Conservation (phyloP, 768 basidiomycete species). For the Calocera viscosa region DNA sequence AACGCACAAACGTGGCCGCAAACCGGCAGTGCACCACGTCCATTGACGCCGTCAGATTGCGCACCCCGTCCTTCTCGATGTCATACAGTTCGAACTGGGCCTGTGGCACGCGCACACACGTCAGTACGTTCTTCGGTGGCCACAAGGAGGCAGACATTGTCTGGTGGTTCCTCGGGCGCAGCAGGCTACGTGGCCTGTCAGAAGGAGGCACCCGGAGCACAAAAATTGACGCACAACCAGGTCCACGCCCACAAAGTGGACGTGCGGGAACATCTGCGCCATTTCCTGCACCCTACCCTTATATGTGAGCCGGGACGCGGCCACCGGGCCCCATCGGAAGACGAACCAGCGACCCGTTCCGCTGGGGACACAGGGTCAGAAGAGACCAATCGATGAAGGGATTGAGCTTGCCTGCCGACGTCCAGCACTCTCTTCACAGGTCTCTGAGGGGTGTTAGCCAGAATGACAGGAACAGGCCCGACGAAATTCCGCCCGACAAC, state of each 20-base stretch:
- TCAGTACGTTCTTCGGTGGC: not conserved
- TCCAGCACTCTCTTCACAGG: conserved; percentile 1
- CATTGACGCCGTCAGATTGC: not conserved
- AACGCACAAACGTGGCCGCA: not conserved
- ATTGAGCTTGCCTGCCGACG: not conserved
- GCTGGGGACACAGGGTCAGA: not conserved
- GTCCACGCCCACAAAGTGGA: not conserved
- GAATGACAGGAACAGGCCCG: not conserved
- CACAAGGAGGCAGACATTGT: not conserved
- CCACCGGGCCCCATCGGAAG: not conserved
- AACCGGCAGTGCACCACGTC: not conserved
- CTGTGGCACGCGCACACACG: not conserved
- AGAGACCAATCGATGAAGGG: not conserved
- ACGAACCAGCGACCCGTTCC: conserved; percentile 8
- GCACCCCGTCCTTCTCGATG: not conserved
- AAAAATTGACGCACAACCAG: not conserved
- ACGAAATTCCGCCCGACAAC: conserved; percentile 1
- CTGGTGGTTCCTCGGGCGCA: not conserved
- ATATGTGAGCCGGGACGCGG: conserved; percentile 3
- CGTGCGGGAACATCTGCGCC: conserved; percentile 6
- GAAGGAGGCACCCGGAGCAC: not conserved
- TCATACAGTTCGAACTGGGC: not conserved
- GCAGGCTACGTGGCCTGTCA: not conserved
- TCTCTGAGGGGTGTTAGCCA: not conserved
- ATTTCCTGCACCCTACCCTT: conserved; percentile 5